Evolutionary conservation across 2,329 filamentous ascomycete genomes (phyloP).

Genomic region (Byssothecium circinans): DNA sequence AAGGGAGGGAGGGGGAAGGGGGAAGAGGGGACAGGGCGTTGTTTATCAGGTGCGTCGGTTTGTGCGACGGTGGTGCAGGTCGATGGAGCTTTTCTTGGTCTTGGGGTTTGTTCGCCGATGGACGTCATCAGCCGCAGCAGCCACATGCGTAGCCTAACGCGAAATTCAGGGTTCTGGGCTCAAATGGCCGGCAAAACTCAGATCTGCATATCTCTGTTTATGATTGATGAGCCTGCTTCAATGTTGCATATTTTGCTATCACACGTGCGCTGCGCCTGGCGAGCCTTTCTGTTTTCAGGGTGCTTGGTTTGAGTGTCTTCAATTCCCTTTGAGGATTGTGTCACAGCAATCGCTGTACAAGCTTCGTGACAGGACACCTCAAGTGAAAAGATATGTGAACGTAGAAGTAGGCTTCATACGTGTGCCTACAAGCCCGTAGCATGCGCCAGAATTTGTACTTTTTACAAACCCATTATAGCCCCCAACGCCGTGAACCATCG

Average conservation of each 20-base stretch:
- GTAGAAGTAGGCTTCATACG: neutral
- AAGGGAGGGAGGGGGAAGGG: neutral
- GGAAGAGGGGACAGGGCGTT: neutral
- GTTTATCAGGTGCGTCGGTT: slow-evolving; percentile 4
- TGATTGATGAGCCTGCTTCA: too few relatives aligned
- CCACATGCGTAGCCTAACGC: slow-evolving; percentile 2
- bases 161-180: neutral
- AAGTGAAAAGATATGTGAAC: neutral
- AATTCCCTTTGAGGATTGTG: too few relatives aligned
- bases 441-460: slow-evolving; percentile 2
- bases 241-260: neutral
- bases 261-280: too few relatives aligned
- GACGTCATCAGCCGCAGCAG: slow-evolving; percentile 11
- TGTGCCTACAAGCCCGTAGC: neutral
- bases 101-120: neutral
- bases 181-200: too few relatives aligned
- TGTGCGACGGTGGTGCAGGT: neutral
- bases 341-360: too few relatives aligned
- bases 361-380: neutral
- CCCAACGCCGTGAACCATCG: slow-evolving; percentile 19
- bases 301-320: too few relatives aligned
- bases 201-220: too few relatives aligned
- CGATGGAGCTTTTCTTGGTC: neutral
- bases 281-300: too few relatives aligned
- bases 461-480: neutral